phyloP scores from a whole-genome alignment of 2,329 filamentous ascomycete species.

The Alternaria arbusti region DNA sequence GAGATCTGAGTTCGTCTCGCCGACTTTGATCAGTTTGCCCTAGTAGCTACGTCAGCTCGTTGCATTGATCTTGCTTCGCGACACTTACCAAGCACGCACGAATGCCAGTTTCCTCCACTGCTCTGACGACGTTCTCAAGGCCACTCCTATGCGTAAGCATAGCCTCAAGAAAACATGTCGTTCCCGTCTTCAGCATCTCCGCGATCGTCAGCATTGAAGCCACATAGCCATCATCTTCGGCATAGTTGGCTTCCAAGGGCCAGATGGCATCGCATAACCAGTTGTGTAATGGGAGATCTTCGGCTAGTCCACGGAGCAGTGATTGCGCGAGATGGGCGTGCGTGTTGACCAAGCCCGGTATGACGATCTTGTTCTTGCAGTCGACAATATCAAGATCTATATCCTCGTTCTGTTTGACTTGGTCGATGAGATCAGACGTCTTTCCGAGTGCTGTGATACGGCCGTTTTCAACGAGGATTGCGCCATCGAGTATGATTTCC shows the following conservation, averaged over 20 bases:
- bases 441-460: slow-evolving; percentile 56
- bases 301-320: slow-evolving; percentile 40
- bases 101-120: slow-evolving; percentile 43
- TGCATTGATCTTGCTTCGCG: fast-evolving
- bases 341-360: slow-evolving; percentile 47
- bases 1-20: slow-evolving; percentile 43
- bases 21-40: slow-evolving; percentile 49
- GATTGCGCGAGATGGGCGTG: slow-evolving; percentile 48
- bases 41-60: slow-evolving; percentile 9
- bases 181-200: slow-evolving; percentile 49
- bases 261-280: slow-evolving; percentile 47
- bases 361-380: slow-evolving; percentile 40
- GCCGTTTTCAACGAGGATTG: slow-evolving; percentile 50
- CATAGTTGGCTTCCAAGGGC: slow-evolving; percentile 47
- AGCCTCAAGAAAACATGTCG: slow-evolving; percentile 48
- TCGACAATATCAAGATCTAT: slow-evolving; percentile 25
- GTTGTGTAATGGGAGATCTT: slow-evolving; percentile 29
- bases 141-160: slow-evolving; percentile 46
- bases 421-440: slow-evolving; percentile 34
- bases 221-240: slow-evolving; percentile 42
- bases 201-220: slow-evolving; percentile 44
- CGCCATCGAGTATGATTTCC: slow-evolving; percentile 57
- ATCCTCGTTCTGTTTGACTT: not conserved
- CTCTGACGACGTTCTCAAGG: slow-evolving; percentile 32
- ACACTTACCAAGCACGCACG: slow-evolving; percentile 32